These are phyloP conservation scores for Podochytrium sp. DNA, from an alignment of 192 early-diverging fungal genomes.

Conservation along the genomic window DNA sequence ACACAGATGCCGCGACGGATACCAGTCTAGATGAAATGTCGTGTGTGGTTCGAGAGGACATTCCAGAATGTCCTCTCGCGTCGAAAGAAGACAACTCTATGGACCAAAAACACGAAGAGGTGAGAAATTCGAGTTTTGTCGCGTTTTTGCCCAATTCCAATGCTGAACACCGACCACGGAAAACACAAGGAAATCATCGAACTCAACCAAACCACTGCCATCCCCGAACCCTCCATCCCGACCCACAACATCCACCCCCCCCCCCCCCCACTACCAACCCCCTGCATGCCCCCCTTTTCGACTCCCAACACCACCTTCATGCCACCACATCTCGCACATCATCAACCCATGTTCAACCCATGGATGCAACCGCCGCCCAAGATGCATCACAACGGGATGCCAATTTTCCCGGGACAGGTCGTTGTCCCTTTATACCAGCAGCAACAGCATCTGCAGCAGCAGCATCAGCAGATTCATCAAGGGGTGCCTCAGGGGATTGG, in stretches of 20 bases:
- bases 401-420: not conserved
- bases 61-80: too few species aligned
- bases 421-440: not conserved
- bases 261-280: not conserved
- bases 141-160: not conserved
- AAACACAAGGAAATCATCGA: not conserved
- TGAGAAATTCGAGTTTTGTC: too few species aligned
- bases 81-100: too few species aligned
- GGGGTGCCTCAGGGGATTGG: too few species aligned
- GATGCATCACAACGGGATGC: not conserved
- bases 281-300: not conserved
- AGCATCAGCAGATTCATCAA: not conserved
- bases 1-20: too few species aligned
- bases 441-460: not conserved
- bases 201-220: not conserved
- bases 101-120: too few species aligned
- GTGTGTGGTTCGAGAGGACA: too few species aligned
- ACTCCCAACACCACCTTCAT: too few species aligned
- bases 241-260: not conserved
- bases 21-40: too few species aligned
- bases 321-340: too few species aligned
- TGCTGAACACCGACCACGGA: not conserved
- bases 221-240: not conserved
- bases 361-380: too few species aligned
- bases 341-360: too few species aligned